These are phyloP conservation scores for Eucalyptus leucophloia DNA, from an alignment of 345 rosid species.

Conservation along the genomic window DNA sequence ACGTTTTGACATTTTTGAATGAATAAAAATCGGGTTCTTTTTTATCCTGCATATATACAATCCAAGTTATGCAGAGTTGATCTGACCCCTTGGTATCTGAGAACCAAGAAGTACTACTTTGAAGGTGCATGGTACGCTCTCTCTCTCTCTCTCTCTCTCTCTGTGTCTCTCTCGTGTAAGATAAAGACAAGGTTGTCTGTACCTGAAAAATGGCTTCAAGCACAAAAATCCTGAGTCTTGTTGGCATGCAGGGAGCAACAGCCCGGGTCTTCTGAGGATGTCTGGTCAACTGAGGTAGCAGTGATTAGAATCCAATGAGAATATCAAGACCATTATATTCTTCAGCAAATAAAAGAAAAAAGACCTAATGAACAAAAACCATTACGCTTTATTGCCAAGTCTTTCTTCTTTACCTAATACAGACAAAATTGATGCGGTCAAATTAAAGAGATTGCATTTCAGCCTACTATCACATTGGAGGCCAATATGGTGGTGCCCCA, in stretches of 20 bases:
- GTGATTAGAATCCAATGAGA: not conserved
- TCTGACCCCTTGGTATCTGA: not conserved
- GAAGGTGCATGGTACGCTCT: not conserved
- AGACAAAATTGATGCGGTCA: not conserved
- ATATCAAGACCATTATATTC: not conserved
- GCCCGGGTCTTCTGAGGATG: not conserved
- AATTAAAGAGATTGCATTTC: not conserved
- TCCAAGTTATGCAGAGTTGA: not conserved
- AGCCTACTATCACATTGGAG: not conserved
- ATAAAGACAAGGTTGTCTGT: not conserved
- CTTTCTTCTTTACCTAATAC: not conserved
- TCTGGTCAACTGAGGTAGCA: not conserved
- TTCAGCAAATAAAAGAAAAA: not conserved
- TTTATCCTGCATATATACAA: not conserved
- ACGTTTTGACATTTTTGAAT: not conserved
- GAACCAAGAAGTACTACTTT: not conserved
- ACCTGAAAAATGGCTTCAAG: not conserved
- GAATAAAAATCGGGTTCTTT: not conserved
- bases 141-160: not conserved
- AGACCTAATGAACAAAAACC: not conserved
- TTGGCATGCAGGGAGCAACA: not conserved
- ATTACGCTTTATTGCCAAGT: not conserved
- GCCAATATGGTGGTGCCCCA: not conserved
- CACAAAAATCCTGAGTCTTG: not conserved
- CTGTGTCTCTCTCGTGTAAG: not conserved